phyloP scores from a whole-genome alignment of 176 grass and related monocot species.

The Echinochloa phyllopogon region DNA sequence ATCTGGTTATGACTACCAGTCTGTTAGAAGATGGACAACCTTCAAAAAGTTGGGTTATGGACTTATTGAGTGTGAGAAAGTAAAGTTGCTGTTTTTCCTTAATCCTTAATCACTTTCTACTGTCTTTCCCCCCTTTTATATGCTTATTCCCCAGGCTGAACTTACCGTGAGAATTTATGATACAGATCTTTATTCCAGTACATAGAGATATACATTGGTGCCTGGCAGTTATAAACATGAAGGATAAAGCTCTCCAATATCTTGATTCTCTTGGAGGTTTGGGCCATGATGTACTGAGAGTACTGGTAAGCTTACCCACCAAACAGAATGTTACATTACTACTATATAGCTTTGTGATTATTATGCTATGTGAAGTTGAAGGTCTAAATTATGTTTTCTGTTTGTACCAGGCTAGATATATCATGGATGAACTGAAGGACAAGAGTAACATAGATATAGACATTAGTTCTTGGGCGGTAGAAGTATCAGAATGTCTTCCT shows the following conservation, averaged over 20 bases:
- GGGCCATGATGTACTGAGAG: slow-evolving; percentile 44
- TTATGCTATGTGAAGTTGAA: not conserved
- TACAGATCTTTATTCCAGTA: slow-evolving; percentile 91
- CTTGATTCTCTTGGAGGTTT: slow-evolving; percentile 81
- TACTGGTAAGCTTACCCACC: slow-evolving; percentile 65
- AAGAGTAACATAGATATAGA: slow-evolving; percentile 69
- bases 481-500: slow-evolving; percentile 42
- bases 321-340: slow-evolving; percentile 16
- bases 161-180: slow-evolving; percentile 51
- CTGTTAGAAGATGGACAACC: slow-evolving; percentile 92
- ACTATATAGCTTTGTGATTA: not conserved
- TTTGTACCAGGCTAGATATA: slow-evolving; percentile 62
- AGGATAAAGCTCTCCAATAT: slow-evolving; percentile 70
- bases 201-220: slow-evolving; percentile 87
- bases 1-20: slow-evolving; percentile 70
- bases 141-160: slow-evolving; percentile 33
- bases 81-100: slow-evolving; percentile 32
- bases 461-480: slow-evolving; percentile 44
- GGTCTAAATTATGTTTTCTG: slow-evolving; percentile 28
- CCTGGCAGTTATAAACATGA: slow-evolving; percentile 80
- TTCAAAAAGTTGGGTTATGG: slow-evolving; percentile 75
- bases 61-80: slow-evolving; percentile 79
- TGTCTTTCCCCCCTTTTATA: not conserved
- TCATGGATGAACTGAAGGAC: slow-evolving; percentile 76
- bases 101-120: slow-evolving; percentile 23